A percentile compares a stretch with the other conserved stretches of the same genome.
phyloP scores from a whole-genome alignment of 176 grass and related monocot genomes.

The Hyparrhenia diplandra region DNA sequence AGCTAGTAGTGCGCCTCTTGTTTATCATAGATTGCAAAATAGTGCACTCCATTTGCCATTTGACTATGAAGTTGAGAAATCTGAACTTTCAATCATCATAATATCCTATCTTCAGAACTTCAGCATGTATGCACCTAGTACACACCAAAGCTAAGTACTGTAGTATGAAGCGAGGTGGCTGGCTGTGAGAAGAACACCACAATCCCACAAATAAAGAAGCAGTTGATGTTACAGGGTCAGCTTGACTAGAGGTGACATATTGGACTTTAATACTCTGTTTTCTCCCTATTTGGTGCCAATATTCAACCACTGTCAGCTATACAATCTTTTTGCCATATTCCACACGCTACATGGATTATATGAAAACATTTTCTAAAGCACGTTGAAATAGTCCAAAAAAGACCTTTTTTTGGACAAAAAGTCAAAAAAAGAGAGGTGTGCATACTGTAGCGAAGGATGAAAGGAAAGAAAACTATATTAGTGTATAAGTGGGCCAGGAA shows the following conservation, averaged over 20 bases:
- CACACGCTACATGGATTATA: neutral
- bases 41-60: neutral
- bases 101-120: neutral
- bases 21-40: neutral
- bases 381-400: slow-evolving; percentile 5
- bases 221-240: slow-evolving; percentile 10
- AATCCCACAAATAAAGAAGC: neutral
- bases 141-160: too few relatives aligned
- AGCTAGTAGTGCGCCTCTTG: neutral
- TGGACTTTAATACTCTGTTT: slow-evolving; percentile 8
- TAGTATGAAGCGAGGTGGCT: neutral
- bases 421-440: neutral
- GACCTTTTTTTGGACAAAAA: too few relatives aligned
- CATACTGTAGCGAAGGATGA: neutral
- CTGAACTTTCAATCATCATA: neutral
- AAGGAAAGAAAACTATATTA: neutral
- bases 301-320: neutral
- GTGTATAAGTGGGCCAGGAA: neutral
- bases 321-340: neutral
- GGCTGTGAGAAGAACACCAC: neutral
- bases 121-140: neutral
- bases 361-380: neutral
- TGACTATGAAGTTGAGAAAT: slow-evolving; percentile 16
- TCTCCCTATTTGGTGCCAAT: neutral
- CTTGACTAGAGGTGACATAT: slow-evolving; percentile 4